Evolutionary conservation across 805 yeast genomes (phyloP), one percentile per base, ranked within the genome.

Genomic region (Spathaspora arborariae): DNA sequence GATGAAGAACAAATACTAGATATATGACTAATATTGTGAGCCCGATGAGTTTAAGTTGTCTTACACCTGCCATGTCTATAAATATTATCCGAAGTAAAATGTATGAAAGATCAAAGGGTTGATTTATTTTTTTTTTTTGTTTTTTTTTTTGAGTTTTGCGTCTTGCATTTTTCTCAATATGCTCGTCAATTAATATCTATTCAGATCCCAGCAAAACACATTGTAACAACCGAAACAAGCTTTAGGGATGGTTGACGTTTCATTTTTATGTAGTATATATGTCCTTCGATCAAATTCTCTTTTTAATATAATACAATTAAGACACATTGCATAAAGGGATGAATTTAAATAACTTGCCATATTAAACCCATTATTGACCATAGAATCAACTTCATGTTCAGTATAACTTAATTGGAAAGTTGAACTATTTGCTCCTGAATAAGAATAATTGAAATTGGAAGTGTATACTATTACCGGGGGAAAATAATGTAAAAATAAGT

Each of bases 391-490:
- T 55, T 82, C 85, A 0, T 55, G 56, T 10, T 61, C 56, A 2
- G 67, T 68, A 56, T 80, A 82, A 19, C 75, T 71, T 42, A 79
- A 59, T 51, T 79, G 76, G 59, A 82, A 82, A 0, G 87, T 82
- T 1, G 86, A 81, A 0, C 76, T 74, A 56, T 82, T 82, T 2
- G 85, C 72, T 16, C 35, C 35, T 0, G 59, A 49, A 49, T 60
- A 77, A 0, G 75, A 58, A 43, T 69, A 65, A 20, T 68, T 51
- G 2, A 65, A 54, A 54, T 82, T 82, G 3, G 79, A 74, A 42
- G 69, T 63, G 53, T 81, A 81, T 0, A 82, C 70, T 15, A 82
- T 66, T 33, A 82, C 56, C 0, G 88, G 87, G 2, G 83, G 82
- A 11, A 72, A 39, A 48, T 62, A 61, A 34, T 45, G 56, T 48